Evolutionary conservation across 2,329 filamentous ascomycete genomes (phyloP), one percentile per base, ranked within the genome.

Genomic region (Exophiala aquamarina): DNA sequence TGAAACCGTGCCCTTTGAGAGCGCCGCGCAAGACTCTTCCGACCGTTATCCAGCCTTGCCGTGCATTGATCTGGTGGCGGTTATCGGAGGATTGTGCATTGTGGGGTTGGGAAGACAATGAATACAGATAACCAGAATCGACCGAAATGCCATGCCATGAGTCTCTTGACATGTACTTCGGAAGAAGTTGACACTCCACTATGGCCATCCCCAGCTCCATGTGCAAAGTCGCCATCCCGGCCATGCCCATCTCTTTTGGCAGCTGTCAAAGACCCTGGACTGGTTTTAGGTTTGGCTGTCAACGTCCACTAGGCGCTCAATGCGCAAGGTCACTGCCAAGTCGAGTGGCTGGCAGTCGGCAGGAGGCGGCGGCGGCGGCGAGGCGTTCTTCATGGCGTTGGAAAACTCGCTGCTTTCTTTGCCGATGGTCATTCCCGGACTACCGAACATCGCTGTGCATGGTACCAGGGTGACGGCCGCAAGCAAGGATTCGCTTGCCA

Each of bases 371-470:
- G 35, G 7, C 4, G 8, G 18, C 35, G 5, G 6, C 17, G 6
- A 6, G 8, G 6, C 17, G 11, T 13, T 33, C 15, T 14, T 14
- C 7, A 15, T 23, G 28, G 20, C 9, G 15, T 23, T 14, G 10
- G 17, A 40, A 49, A 28, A 28, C 41, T 31, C 47, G 41, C 47
- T 23, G 41, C 47, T 49, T 40, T 49, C 32, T 14, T 36, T 35
- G 31, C 26, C 19, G 28, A 20, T 21, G 33, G 19, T 7, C 9
- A 29, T 20, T 9, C 21, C 36, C 15, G 26, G 33, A 21, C 26
- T 33, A 3, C 52, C 81, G 13, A 68, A 81, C 45, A 76, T 75
- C 1, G 68, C 74, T 20, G 65, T 81, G 44, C 49, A 54, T 18
- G 49, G 49, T 15, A 55, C 41, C 29, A 52, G 31, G 13, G 35